Base-by-base conservation (phyloP, 352 stramenopile species). In the Pseudoperonospora humuli region DNA sequence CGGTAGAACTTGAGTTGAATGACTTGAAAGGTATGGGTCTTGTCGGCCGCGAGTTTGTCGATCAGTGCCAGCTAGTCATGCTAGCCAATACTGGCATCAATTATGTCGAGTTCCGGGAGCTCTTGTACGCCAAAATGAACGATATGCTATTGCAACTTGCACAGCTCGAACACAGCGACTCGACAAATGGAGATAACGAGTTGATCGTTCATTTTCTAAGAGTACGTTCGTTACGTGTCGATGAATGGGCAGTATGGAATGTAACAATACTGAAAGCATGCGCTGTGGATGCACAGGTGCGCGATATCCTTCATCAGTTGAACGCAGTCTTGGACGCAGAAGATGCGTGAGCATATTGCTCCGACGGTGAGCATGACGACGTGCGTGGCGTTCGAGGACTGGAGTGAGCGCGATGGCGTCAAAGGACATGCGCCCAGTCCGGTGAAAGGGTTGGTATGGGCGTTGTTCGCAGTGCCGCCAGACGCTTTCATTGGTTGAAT, bases 41-140 rank as follows among this genome's bases (percentile, higher is more conserved):
- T 11, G 44, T 60, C 7, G 67, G 64, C 9, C 29, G 17, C 2
- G 74, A 84, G 24, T 88, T 88, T 42, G 50, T 55, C 7, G 39
- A 76, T 19, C 75, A 92, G 43, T 92, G 80, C 10, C 80, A 89
- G 20, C 3, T 80, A 3, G 67, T 92, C 19, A 84, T 92, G 73
- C 58, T 59, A 11, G 80, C 77, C 8, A 92, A 92, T 43, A 77
- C 73, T 3, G 80, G 80, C 5, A 89, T 86, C 43, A 77, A 89
- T 54, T 87, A 75, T 25, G 27, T 67, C 20, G 80, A 88, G 34
- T 88, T 89, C 25, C 64, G 50, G 3, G 44, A 61, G 10, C 52
- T 92, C 5, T 52, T 92, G 15, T 51, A 51, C 24, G 68, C 72
- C 9, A 87, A 84, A 38, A 33, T 54, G 7, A 38, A 35, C 1